phyloP scores from a whole-genome alignment of 345 rosid species.

The Populus deltoides region DNA sequence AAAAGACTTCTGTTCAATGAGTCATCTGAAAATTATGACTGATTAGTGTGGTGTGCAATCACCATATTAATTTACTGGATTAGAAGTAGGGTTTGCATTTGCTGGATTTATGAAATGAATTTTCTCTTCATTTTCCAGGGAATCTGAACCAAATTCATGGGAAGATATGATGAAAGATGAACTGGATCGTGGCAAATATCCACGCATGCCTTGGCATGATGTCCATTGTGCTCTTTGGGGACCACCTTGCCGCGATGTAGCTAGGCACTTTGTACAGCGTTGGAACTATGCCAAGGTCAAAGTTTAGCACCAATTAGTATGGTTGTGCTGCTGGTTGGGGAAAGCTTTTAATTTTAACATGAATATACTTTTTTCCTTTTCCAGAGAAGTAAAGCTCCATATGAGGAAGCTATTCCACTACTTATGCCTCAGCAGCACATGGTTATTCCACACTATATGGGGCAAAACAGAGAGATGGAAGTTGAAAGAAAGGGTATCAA shows the following conservation, averaged over 20 bases:
- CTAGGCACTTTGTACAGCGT: conserved; percentile 98
- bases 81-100: conserved; percentile 3
- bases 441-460: conserved; percentile 98
- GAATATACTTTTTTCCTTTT: conserved; percentile 13
- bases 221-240: conserved; percentile 99
- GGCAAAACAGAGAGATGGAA: conserved; percentile 52
- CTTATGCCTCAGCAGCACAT: conserved; percentile 99
- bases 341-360: conserved; percentile 2
- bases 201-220: conserved; percentile 99
- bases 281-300: conserved; percentile 99
- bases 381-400: conserved; percentile 93
- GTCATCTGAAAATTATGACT: background rate
- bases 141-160: conserved; percentile 99
- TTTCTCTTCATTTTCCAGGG: conserved; percentile 45
- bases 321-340: conserved; percentile 2
- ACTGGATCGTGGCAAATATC: conserved; percentile 80
- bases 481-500: conserved; percentile 44
- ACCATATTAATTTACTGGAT: conserved; percentile 3
- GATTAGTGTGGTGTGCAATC: background rate
- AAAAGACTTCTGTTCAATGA: background rate
- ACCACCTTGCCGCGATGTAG: conserved; percentile 93
- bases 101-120: background rate
- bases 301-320: conserved; percentile 1
- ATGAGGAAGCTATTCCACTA: conserved; percentile 91
- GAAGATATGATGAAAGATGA: conserved; percentile 96